Evolutionary conservation across 2,329 filamentous ascomycete genomes (phyloP).

Genomic region (Amphichorda felina): DNA sequence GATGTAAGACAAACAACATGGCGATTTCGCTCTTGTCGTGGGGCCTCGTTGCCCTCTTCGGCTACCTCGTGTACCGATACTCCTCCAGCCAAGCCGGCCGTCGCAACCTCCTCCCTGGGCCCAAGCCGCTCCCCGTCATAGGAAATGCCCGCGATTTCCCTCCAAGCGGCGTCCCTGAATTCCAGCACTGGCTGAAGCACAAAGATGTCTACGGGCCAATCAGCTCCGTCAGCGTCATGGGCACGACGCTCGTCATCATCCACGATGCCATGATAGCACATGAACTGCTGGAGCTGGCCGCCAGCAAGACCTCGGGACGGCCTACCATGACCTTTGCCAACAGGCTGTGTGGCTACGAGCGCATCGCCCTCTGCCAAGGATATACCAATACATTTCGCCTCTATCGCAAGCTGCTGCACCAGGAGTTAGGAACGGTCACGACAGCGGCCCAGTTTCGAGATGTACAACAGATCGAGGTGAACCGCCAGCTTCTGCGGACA

Average conservation of each 20-base stretch:
- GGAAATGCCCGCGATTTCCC: constrained; percentile 35
- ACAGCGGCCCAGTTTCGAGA: constrained; percentile 7
- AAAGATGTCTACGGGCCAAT: constrained; percentile 18
- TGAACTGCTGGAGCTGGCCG: constrained; percentile 18
- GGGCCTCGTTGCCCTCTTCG: too few species aligned
- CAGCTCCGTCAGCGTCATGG: constrained; percentile 10
- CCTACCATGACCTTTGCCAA: constrained; percentile 6
- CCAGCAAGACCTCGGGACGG: constrained; percentile 8
- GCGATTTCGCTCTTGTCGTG: too few species aligned
- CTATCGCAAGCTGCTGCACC: constrained; percentile 14
- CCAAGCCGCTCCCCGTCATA: constrained; percentile 23
- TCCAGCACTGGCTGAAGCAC: constrained; percentile 19
- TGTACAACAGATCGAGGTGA: constrained; percentile 5
- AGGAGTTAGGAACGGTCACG: constrained; percentile 14
- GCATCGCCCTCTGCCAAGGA: constrained; percentile 2
- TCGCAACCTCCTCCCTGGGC: too few species aligned
- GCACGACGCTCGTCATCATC: constrained; percentile 26
- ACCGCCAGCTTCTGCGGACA: constrained; percentile 4
- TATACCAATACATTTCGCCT: constrained; percentile 11
- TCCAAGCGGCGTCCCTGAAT: constrained; percentile 13
- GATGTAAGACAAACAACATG: too few species aligned
- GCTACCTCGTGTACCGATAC: too few species aligned
- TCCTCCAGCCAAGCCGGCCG: too few species aligned
- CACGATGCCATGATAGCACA: constrained; percentile 20
- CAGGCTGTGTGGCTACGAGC: constrained; percentile 12